A percentile compares a stretch with the other conserved stretches of the same genome.
Evolutionary conservation across 2,329 filamentous ascomycete genomes (phyloP).

Genomic region (Neonectria sp.): DNA sequence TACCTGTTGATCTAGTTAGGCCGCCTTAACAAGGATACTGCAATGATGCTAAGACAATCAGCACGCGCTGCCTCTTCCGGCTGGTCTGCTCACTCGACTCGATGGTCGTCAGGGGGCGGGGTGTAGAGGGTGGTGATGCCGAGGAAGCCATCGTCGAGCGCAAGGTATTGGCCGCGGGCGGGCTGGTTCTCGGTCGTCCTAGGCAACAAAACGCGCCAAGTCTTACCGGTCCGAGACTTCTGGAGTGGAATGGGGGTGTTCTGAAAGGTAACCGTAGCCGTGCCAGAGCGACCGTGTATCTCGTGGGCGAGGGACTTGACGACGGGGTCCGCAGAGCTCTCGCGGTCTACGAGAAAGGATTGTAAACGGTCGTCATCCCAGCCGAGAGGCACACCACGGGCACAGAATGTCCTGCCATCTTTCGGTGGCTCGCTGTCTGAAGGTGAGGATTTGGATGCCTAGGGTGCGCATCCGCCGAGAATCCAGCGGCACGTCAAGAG

Average conservation of each 20-base stretch:
- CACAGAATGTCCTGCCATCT: slow-evolving; percentile 14
- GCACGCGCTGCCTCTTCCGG: not conserved
- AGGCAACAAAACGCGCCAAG: not conserved
- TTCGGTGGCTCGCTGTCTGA: not conserved
- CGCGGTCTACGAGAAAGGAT: not conserved
- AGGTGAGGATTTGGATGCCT: no score
- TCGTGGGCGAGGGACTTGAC: slow-evolving; percentile 19
- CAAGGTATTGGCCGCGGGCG: slow-evolving; percentile 1
- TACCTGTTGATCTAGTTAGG: no score
- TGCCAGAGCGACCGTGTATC: slow-evolving; percentile 8
- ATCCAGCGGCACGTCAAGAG: not conserved
- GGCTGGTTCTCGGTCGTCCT: not conserved
- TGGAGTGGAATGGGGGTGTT: not conserved
- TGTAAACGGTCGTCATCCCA: slow-evolving; percentile 7
- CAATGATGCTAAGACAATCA: slow-evolving; percentile 16
- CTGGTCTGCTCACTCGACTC: slow-evolving; percentile 17
- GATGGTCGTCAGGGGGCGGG: slow-evolving; percentile 7
- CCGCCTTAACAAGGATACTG: not conserved
- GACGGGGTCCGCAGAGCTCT: not conserved
- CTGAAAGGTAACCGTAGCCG: slow-evolving; percentile 20
- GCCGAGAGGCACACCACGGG: slow-evolving; percentile 18
- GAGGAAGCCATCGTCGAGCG: slow-evolving; percentile 17
- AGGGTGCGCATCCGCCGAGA: not conserved
- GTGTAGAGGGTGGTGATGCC: slow-evolving; percentile 24
- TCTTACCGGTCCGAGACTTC: not conserved